Base-by-base conservation (phyloP, 2,329 filamentous ascomycete species). In the Dactylellina leptospora region DNA sequence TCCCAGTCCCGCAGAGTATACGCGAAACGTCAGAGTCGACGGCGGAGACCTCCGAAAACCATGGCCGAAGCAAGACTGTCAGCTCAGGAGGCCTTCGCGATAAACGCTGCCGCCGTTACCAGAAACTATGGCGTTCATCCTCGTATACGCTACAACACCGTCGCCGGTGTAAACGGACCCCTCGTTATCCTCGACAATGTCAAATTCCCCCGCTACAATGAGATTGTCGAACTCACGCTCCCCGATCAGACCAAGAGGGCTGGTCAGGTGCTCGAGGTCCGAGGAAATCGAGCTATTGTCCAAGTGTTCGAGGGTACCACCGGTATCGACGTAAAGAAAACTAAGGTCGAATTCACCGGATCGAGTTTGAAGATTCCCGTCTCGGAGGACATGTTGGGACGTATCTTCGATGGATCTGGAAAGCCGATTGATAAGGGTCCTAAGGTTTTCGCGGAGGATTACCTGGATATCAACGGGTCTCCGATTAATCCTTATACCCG, bases 321-420 rank as follows among this genome's bases (percentile, higher is more conserved):
- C 48, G 95, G 95, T 80, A 95, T 99, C 80, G 95, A 99, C 86
- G 95, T 99, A 76, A 97, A 97, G 86, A 99, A 88, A 90, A 92
- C 91, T 27, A 66, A 69, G 23, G 93, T 99, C 81, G 91, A 99
- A 81, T 97, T 99, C 82, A 96, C 91, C 28, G 95, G 95, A 73
- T 87, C 97, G 83, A 97, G 91, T 84, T 84, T 99, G 84, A 97
- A 97, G 87, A 90, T 99, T 58, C 95, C 95, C 82, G 95, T 99
- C 72, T 97, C 95, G 56, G 96, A 99, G 83, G 95, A 99, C 84
- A 99, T 99, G 95, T 83, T 99, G 82, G 95, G 95, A 76, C 93
- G 96, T 84, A 92, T 97, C 81, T 99, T 99, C 80, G 93, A 99
- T 84, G 69, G 95, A 78, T 97, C 95, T 73, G 95, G 95, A 79